A percentile compares a stretch with the other conserved stretches of the same genome.
Evolutionary conservation across 2,329 filamentous ascomycete species (phyloP).

Genomic region (Penicillium sp.): DNA sequence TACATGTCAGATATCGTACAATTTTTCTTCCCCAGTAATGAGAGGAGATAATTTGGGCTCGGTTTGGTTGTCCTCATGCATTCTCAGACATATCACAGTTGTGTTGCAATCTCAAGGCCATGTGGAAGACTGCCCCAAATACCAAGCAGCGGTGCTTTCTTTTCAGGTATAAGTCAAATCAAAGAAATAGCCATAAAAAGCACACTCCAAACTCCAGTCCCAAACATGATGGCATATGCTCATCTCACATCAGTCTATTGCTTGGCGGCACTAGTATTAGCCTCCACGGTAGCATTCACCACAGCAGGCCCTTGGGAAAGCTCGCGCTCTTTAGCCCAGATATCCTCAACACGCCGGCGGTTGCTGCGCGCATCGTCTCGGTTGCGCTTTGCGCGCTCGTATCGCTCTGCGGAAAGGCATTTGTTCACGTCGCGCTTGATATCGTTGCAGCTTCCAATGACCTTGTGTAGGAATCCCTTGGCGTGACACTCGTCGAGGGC

Average conservation of each 20-base stretch:
- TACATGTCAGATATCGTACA: conserved; percentile 14
- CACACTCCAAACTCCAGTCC: conserved; percentile 12
- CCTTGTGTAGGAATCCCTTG: conserved; percentile 87
- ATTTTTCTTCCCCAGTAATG: background rate
- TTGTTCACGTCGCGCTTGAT: conserved; percentile 79
- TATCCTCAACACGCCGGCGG: conserved; percentile 69
- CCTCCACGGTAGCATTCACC: background rate
- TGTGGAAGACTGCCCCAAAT: background rate
- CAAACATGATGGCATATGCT: background rate
- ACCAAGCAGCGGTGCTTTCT: conserved; percentile 9
- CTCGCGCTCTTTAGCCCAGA: conserved; percentile 64
- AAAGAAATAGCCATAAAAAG: conserved; percentile 10
- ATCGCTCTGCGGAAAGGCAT: conserved; percentile 77
- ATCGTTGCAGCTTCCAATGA: conserved; percentile 83
- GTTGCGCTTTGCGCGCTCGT: conserved; percentile 75
- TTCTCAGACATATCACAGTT: background rate
- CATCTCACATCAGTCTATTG: conserved; percentile 13
- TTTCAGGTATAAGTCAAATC: background rate
- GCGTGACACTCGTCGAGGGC: conserved; percentile 95
- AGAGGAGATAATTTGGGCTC: conserved; percentile 4
- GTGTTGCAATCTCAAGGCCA: background rate
- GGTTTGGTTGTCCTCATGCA: background rate
- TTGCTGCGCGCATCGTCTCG: conserved; percentile 67
- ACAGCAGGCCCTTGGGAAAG: conserved; percentile 17
- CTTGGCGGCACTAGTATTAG: conserved; percentile 9